These are phyloP conservation scores for Lactifluus pinguis DNA, from an alignment of 768 basidiomycete species.

Conservation along the genomic window DNA sequence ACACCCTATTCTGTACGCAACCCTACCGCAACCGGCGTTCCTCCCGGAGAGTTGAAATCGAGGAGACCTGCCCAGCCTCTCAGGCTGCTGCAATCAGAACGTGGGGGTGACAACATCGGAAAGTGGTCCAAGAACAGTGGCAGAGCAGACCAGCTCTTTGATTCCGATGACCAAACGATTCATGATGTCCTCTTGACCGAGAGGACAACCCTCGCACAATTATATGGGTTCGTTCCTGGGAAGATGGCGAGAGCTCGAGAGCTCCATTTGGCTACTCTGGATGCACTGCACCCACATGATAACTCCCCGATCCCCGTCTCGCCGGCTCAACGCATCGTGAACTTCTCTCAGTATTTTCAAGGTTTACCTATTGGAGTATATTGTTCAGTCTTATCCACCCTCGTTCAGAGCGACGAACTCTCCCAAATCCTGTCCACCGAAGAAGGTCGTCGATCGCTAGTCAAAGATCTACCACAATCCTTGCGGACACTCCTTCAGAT, in stretches of 20 bases:
- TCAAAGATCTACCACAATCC: conserved; percentile 45
- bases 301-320: conserved; percentile 42
- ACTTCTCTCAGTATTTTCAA: conserved; percentile 49
- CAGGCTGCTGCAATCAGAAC: conserved; percentile 40
- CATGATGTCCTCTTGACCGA: conserved; percentile 61
- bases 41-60: conserved; percentile 1
- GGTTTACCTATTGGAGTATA: conserved; percentile 60
- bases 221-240: conserved; percentile 67
- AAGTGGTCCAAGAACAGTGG: conserved; percentile 39
- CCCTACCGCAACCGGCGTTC: conserved; percentile 28
- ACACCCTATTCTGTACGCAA: conserved; percentile 30
- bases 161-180: conserved; percentile 43
- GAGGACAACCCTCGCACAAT: conserved; percentile 57
- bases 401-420: conserved; percentile 51
- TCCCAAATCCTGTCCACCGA: conserved; percentile 40
- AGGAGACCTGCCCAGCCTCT: conserved; percentile 20
- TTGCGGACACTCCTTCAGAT: conserved; percentile 48
- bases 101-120: conserved; percentile 32
- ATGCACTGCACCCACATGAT: conserved; percentile 34
- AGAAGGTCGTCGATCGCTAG: conserved; percentile 37
- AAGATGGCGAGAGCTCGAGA: conserved; percentile 54
- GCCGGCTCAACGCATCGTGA: conserved; percentile 44
- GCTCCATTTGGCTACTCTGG: conserved; percentile 49
- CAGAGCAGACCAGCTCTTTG: conserved; percentile 44
- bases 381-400: conserved; percentile 51